These are phyloP conservation scores for Periconia sp. DNA, from an alignment of 2,329 filamentous ascomycete species.

Conservation along the genomic window DNA sequence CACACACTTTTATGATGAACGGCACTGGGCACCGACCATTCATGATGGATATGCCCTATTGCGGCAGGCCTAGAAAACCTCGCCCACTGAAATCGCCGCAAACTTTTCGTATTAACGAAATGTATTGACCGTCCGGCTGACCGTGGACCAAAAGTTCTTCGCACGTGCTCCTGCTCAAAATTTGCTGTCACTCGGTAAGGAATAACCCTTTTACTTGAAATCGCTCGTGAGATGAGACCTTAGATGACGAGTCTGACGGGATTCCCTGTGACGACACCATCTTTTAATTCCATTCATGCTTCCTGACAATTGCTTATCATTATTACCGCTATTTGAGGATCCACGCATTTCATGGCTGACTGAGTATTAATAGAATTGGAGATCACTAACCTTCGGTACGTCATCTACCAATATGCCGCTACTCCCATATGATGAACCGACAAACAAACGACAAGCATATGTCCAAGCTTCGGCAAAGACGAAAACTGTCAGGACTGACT, in stretches of 20 bases:
- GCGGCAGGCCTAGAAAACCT: conserved; percentile 99
- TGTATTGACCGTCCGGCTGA: no score
- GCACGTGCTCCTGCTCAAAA: no score
- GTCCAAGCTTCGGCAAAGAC: conserved; percentile 75
- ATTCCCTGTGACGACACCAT: conserved; percentile 71
- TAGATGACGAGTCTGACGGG: conserved; percentile 84
- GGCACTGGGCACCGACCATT: conserved; percentile 96
- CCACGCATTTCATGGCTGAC: no score
- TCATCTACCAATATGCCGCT: no score
- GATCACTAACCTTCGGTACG: no score
- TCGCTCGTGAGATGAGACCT: conserved; percentile 53
- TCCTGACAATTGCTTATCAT: no score
- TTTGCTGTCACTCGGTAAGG: no score
- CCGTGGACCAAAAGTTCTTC: no score
- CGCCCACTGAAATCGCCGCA: conserved; percentile 83
- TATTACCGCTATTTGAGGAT: no score
- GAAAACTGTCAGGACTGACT: conserved; percentile 47
- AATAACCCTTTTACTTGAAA: no score
- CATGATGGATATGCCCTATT: conserved; percentile 87
- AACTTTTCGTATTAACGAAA: no score
- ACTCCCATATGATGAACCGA: conserved; percentile 78
- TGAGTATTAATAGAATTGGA: no score
- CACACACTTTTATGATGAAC: conserved; percentile 70
- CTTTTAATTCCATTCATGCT: conserved; percentile 76
- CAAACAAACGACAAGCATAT: conserved; percentile 92